Conservation (phyloP, 1,284 basidiomycete species). For the Tremellales sp. region DNA sequence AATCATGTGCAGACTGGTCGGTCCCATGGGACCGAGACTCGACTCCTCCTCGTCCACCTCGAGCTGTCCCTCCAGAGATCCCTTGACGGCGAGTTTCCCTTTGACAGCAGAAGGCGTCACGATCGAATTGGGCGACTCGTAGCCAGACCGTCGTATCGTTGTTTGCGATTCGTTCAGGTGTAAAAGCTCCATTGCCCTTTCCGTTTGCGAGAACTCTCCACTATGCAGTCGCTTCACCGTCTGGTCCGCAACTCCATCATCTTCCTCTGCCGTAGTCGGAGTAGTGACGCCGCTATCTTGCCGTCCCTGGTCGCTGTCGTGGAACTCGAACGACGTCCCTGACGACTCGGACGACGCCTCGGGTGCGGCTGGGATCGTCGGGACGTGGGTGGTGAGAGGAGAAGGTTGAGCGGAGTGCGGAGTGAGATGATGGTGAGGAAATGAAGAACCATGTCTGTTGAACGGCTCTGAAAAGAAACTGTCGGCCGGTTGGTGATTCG, state of each 20-base stretch:
- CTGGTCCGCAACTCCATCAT: slow-evolving; percentile 14
- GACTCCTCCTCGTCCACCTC: slow-evolving; percentile 40
- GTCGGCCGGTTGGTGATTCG: slow-evolving; percentile 19
- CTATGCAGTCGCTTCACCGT: slow-evolving; percentile 26
- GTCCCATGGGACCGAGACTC: slow-evolving; percentile 46
- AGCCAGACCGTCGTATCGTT: slow-evolving; percentile 39
- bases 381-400: background rate
- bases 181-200: slow-evolving; percentile 30
- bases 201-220: slow-evolving; percentile 37
- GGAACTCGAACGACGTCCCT: slow-evolving; percentile 37
- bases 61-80: slow-evolving; percentile 25
- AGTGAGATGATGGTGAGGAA: slow-evolving; percentile 4
- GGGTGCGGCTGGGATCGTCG: slow-evolving; percentile 4
- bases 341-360: slow-evolving; percentile 26
- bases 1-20: slow-evolving; percentile 17
- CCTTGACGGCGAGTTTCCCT: slow-evolving; percentile 14
- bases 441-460: slow-evolving; percentile 12
- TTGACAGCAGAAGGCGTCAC: slow-evolving; percentile 4
- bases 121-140: slow-evolving; percentile 11
- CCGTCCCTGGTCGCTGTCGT: slow-evolving; percentile 24
- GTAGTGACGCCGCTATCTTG: slow-evolving; percentile 37
- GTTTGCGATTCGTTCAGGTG: slow-evolving; percentile 50
- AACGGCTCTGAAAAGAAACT: slow-evolving; percentile 22
- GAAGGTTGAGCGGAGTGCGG: slow-evolving; percentile 5
- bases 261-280: slow-evolving; percentile 43